Percentiles rank a stretch among this genome's conserved stretches.
These are phyloP conservation scores for Thalassiosira oceanica DNA, from an alignment of 352 stramenopile genomes.

Conservation along the genomic window DNA sequence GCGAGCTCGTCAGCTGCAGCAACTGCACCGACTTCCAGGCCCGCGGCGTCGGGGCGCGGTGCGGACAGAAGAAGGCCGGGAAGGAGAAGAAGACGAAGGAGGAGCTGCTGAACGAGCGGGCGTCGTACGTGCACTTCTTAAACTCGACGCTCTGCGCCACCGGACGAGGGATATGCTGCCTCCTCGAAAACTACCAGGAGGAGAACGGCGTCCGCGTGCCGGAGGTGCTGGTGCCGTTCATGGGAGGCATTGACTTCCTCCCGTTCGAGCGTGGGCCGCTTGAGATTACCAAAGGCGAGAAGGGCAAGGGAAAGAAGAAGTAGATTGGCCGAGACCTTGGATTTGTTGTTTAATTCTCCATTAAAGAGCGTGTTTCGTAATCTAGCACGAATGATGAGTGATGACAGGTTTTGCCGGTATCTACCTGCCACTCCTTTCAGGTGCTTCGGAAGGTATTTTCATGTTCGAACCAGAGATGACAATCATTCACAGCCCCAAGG, in stretches of 20 bases:
- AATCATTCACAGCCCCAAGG: no score
- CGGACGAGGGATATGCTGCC: slow-evolving; percentile 97
- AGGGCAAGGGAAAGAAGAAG: slow-evolving; percentile 88
- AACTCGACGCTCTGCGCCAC: slow-evolving; percentile 98
- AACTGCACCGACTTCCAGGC: slow-evolving; percentile 99
- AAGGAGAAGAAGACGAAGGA: slow-evolving; percentile 93
- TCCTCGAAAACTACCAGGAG: slow-evolving; percentile 99
- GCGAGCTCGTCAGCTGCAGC: slow-evolving; percentile 98
- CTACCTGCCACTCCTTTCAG: no score
- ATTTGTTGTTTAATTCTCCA: no score
- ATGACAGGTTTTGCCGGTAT: no score
- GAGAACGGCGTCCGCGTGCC: slow-evolving; percentile 95
- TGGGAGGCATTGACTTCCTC: slow-evolving; percentile 97
- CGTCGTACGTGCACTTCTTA: slow-evolving; percentile 96
- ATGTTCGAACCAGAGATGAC: no score
- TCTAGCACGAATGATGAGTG: no score
- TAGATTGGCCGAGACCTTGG: no score
- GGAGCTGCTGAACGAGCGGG: slow-evolving; percentile 81
- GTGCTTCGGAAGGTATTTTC: no score
- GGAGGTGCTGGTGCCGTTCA: slow-evolving; percentile 96
- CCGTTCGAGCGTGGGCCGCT: slow-evolving; percentile 95
- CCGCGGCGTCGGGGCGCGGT: slow-evolving; percentile 96
- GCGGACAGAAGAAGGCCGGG: slow-evolving; percentile 91
- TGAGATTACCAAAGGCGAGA: slow-evolving; percentile 93
- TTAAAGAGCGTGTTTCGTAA: no score